These are phyloP conservation scores for Cytospora mali DNA, from an alignment of 2,329 filamentous ascomycete genomes.

Conservation along the genomic window DNA sequence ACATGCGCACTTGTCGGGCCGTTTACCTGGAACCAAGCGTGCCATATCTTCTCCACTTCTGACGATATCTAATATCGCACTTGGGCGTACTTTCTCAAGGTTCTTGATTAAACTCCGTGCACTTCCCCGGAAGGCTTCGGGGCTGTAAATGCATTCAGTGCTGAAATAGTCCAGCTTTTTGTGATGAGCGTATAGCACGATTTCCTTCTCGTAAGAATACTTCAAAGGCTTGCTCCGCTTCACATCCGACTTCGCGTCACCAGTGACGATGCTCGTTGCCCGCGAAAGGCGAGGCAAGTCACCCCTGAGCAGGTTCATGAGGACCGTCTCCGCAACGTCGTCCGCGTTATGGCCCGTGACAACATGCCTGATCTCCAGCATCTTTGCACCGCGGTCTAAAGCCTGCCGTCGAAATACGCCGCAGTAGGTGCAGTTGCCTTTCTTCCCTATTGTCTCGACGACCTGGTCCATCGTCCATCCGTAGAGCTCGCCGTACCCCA, in stretches of 20 bases:
- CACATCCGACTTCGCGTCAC: conserved; percentile 77
- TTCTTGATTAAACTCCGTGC: conserved; percentile 93
- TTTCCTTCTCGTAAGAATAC: conserved; percentile 98
- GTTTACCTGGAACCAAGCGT: conserved; percentile 70
- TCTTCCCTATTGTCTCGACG: conserved; percentile 93
- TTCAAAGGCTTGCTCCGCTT: conserved; percentile 96
- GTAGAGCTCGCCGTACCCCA: conserved; percentile 92
- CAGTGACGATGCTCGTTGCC: conserved; percentile 88
- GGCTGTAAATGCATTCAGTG: conserved; percentile 97
- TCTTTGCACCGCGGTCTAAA: conserved; percentile 86
- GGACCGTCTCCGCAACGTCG: conserved; percentile 92
- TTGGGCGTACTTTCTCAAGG: conserved; percentile 87
- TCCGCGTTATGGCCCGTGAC: conserved; percentile 98
- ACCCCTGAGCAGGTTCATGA: conserved; percentile 94
- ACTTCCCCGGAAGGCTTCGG: conserved; percentile 92
- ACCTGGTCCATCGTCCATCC: conserved; percentile 99
- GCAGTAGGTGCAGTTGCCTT: conserved; percentile 98
- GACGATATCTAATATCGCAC: conserved; percentile 93
- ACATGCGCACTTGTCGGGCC: conserved; percentile 51
- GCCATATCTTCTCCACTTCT: conserved; percentile 96
- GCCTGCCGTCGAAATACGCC: conserved; percentile 95
- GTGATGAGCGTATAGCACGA: conserved; percentile 95
- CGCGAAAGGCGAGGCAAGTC: conserved; percentile 85
- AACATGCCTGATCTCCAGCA: conserved; percentile 85
- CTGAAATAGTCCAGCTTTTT: conserved; percentile 97